Conservation (phyloP, 805 yeast species). For the Cyberlindnera maclurae region DNA sequence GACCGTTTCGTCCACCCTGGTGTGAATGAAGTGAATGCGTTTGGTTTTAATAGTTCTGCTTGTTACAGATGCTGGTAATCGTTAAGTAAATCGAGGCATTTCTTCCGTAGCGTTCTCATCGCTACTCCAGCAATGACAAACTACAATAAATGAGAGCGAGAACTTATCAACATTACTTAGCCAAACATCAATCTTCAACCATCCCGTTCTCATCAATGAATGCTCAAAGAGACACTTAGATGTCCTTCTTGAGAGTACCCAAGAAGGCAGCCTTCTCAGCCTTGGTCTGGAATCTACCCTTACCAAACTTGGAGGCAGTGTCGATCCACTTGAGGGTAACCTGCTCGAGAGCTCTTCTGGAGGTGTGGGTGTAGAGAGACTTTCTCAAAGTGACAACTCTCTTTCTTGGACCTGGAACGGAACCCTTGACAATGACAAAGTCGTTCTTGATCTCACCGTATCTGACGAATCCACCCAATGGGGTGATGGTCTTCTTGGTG, state of each 20-base stretch:
- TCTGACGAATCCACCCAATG: slow-evolving; percentile 99
- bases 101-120: too few species aligned
- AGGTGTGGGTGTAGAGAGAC: slow-evolving; percentile 95
- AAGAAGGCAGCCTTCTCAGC: slow-evolving; percentile 99
- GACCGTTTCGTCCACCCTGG: background rate
- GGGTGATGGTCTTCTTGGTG: slow-evolving; percentile 99
- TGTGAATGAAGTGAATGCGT: background rate
- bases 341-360: slow-evolving; percentile 95
- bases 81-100: too few species aligned
- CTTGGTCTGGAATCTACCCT: slow-evolving; percentile 99
- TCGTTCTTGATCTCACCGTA: slow-evolving; percentile 98
- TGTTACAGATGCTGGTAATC: too few species aligned
- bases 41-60: too few species aligned
- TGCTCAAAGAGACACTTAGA: slow-evolving; percentile 33
- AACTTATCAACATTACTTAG: background rate
- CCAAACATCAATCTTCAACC: background rate
- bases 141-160: too few species aligned
- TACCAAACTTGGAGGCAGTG: slow-evolving; percentile 99
- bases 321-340: slow-evolving; percentile 99
- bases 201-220: background rate
- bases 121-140: too few species aligned
- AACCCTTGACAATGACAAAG: slow-evolving; percentile 96
- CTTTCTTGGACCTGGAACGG: slow-evolving; percentile 99
- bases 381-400: slow-evolving; percentile 98
- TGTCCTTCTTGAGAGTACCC: slow-evolving; percentile 99